Evolutionary conservation across 2,329 filamentous ascomycete genomes (phyloP).

Genomic region (Aspergillus persii): DNA sequence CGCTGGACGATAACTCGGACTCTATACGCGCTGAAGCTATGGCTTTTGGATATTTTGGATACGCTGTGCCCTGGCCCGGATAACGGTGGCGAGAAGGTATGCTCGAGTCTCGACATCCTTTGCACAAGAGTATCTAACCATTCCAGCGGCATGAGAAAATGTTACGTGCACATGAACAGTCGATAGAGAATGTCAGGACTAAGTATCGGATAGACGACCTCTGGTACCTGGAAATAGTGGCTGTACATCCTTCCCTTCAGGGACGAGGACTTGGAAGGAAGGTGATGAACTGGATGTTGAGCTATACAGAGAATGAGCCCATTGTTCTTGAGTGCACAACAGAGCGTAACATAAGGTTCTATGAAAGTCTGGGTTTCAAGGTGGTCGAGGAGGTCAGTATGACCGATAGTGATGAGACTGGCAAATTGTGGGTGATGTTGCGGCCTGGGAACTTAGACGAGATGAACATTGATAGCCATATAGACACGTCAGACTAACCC

Average conservation of each 20-base stretch:
- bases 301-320: slow-evolving; percentile 11
- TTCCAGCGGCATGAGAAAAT: slow-evolving; percentile 16
- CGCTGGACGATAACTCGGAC: slow-evolving; percentile 14
- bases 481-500: slow-evolving; percentile 13
- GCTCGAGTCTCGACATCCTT: too few relatives aligned
- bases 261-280: slow-evolving; percentile 20
- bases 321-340: slow-evolving; percentile 24
- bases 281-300: slow-evolving; percentile 18
- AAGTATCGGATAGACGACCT: slow-evolving; percentile 6
- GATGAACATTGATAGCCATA: neutral
- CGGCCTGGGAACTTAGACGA: neutral
- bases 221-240: slow-evolving; percentile 28
- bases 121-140: neutral
- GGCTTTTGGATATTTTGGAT: slow-evolving; percentile 17
- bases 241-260: slow-evolving; percentile 26
- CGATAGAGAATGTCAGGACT: slow-evolving; percentile 2
- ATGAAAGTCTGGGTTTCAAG: slow-evolving; percentile 22
- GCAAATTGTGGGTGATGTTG: slow-evolving; percentile 26
- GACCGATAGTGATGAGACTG: slow-evolving; percentile 10
- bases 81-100: slow-evolving; percentile 15
- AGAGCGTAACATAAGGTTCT: slow-evolving; percentile 21
- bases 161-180: slow-evolving; percentile 9
- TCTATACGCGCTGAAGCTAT: slow-evolving; percentile 15
- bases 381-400: slow-evolving; percentile 21
- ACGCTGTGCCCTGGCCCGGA: slow-evolving; percentile 13